A percentile compares a stretch with the other conserved stretches of the same genome.
Conservation (phyloP, 2,329 filamentous ascomycete species). For the Plectosphaerella cucumerina region DNA sequence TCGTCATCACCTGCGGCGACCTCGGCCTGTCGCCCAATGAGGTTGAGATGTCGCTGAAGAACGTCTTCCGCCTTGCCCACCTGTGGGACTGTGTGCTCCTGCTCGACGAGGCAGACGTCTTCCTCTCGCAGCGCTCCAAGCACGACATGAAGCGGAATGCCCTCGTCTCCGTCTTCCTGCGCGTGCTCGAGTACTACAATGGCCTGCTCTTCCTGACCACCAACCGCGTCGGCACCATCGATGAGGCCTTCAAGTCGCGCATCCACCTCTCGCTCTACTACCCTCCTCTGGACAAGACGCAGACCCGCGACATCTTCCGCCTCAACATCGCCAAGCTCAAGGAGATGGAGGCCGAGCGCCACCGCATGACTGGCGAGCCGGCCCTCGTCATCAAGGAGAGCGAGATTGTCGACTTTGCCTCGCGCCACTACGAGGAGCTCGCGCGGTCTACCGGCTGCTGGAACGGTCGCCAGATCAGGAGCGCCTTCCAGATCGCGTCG, state of each 20-base stretch:
- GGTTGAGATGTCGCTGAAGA: conserved; percentile 34
- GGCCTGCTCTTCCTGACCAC: conserved; percentile 47
- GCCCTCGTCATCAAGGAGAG: conserved; percentile 25
- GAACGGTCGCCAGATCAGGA: conserved; percentile 34
- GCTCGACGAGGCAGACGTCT: conserved; percentile 32
- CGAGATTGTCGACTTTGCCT: conserved; percentile 33
- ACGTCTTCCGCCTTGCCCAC: conserved; percentile 37
- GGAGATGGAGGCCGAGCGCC: conserved; percentile 21
- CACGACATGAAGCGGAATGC: conserved; percentile 28
- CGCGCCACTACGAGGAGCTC: conserved; percentile 25
- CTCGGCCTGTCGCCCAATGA: conserved; percentile 35
- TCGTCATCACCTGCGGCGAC: conserved; percentile 46
- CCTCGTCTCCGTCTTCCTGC: conserved; percentile 38
- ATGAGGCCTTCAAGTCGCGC: conserved; percentile 45
- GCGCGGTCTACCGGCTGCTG: conserved; percentile 17
- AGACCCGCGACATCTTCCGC: conserved; percentile 36
- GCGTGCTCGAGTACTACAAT: conserved; percentile 41
- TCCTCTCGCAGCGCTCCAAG: conserved; percentile 23
- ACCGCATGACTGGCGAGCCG: conserved; percentile 29
- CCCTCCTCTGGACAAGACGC: conserved; percentile 31
- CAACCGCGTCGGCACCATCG: conserved; percentile 43
- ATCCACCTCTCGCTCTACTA: conserved; percentile 35
- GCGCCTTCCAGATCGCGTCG: conserved; percentile 30
- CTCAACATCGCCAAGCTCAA: conserved; percentile 29
- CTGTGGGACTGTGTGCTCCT: conserved; percentile 33